Evolutionary conservation across 2,329 filamentous ascomycete genomes (phyloP), one percentile per base, ranked within the genome.

Genomic region (Sporothrix curviconia): DNA sequence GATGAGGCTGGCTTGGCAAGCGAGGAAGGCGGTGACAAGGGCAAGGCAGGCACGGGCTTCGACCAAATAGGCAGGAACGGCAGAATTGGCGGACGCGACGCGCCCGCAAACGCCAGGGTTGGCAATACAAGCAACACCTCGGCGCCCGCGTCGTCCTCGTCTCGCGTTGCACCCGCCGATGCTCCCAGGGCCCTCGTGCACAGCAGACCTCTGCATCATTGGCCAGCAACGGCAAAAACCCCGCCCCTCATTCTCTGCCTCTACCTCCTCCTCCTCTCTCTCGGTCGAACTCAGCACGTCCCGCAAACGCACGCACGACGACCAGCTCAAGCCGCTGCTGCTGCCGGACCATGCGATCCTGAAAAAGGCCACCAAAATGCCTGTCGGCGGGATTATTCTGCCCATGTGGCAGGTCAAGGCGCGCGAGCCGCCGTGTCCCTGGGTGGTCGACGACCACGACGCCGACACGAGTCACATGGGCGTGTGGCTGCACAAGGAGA

Each of bases 401-500:
- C 64, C 72, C 5, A 71, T 74, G 39, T 89, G 85, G 85, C 69
- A 66, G 40, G 67, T 76, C 1, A 72, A 72, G 12, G 59, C 65
- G 6, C 68, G 68, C 9, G 71, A 78, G 57, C 68, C 77, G 7
- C 64, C 73, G 0, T 78, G 75, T 59, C 91, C 91, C 3, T 94
- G 90, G 90, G 69, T 77, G 7, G 66, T 70, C 39, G 78, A 86
- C 61, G 81, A 86, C 65, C 79, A 78, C 15, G 34, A n/a, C 12
- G 57, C n/a, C 37, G 52, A 40, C 44, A 80, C 79, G 3, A 68
- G 67, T 22, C 75, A 78, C 40, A 78, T 80, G 72, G 79, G 75
- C 50, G 77, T 79, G 30, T 82, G 84, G 70, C 75, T 99, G 25
- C 91, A 97, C 70, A 90, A 91, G 66, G 94, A 99, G 71, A 85